A percentile compares a stretch with the other conserved stretches of the same genome.
These are phyloP conservation scores for Zymoseptoria tritici DNA, from an alignment of 2,329 filamentous ascomycete species.

Conservation along the genomic window DNA sequence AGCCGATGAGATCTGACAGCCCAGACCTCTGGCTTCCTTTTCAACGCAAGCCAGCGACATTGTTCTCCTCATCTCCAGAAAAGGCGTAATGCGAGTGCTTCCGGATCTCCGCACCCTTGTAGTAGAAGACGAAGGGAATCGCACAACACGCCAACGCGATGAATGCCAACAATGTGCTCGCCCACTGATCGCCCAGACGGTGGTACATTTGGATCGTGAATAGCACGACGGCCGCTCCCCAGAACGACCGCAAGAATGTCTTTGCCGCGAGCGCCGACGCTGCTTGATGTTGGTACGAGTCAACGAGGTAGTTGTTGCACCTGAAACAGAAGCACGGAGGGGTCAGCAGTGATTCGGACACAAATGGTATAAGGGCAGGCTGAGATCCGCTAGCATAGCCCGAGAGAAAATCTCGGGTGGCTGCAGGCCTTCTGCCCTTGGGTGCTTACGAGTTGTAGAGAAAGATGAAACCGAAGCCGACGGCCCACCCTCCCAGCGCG, in stretches of 20 bases:
- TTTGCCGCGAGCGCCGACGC: conserved; percentile 36
- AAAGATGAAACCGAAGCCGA: conserved; percentile 30
- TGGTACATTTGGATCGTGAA: conserved; percentile 34
- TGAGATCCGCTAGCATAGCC: too few species aligned
- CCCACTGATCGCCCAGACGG: conserved; percentile 42
- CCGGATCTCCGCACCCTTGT: conserved; percentile 64
- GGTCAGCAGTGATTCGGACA: conserved; percentile 50
- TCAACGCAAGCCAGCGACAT: conserved; percentile 18
- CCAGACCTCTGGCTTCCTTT: not conserved
- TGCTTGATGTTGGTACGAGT: conserved; percentile 65
- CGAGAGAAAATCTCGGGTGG: too few species aligned
- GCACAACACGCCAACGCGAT: conserved; percentile 31
- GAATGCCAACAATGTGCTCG: conserved; percentile 38
- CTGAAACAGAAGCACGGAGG: conserved; percentile 20
- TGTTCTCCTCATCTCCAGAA: conserved; percentile 45
- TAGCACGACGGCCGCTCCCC: conserved; percentile 12
- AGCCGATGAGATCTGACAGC: not conserved
- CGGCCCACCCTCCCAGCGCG: conserved; percentile 23
- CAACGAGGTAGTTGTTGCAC: conserved; percentile 53
- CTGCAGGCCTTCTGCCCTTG: too few species aligned
- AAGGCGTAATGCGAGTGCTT: conserved; percentile 66
- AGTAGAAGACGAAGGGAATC: conserved; percentile 63
- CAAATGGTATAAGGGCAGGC: conserved; percentile 34
- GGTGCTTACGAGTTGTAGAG: conserved; percentile 19
- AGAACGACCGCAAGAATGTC: conserved; percentile 16